phyloP scores from a whole-genome alignment of 345 rosid species.

The Diplotaxis tenuifolia region DNA sequence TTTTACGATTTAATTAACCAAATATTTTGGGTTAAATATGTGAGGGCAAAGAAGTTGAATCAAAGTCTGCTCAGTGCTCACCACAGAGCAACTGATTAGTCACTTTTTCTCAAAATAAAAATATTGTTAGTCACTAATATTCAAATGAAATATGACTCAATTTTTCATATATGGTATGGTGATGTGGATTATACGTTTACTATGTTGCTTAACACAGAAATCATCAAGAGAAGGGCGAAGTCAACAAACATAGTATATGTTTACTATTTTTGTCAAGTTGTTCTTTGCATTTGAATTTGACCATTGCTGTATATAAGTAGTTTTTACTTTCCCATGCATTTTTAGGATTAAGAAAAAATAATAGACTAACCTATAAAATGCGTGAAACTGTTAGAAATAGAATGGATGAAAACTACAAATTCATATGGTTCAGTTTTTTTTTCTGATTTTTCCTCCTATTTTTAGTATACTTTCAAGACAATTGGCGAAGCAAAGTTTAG shows the following conservation, averaged over 20 bases:
- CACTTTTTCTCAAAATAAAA: neutral
- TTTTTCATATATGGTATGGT: neutral
- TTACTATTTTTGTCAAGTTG: neutral
- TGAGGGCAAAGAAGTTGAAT: too few relatives aligned
- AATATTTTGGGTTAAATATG: too few relatives aligned
- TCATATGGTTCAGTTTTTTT: neutral
- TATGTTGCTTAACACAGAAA: neutral
- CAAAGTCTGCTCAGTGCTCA: too few relatives aligned
- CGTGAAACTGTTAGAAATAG: neutral
- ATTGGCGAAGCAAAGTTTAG: neutral
- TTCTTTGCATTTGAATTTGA: neutral
- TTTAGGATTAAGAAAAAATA: neutral
- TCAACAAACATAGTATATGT: neutral
- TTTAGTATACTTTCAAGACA: neutral
- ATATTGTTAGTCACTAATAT: neutral
- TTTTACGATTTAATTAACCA: neutral
- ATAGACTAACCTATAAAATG: neutral
- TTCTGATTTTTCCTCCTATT: neutral
- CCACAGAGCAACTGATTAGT: neutral
- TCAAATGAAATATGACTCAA: neutral
- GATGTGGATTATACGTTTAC: neutral
- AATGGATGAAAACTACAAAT: neutral
- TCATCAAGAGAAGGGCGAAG: too few relatives aligned
- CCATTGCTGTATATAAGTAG: neutral
- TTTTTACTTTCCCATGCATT: neutral